Conservation (phyloP, 495 filamentous ascomycete genomes). For the Tuber borchii region DNA sequence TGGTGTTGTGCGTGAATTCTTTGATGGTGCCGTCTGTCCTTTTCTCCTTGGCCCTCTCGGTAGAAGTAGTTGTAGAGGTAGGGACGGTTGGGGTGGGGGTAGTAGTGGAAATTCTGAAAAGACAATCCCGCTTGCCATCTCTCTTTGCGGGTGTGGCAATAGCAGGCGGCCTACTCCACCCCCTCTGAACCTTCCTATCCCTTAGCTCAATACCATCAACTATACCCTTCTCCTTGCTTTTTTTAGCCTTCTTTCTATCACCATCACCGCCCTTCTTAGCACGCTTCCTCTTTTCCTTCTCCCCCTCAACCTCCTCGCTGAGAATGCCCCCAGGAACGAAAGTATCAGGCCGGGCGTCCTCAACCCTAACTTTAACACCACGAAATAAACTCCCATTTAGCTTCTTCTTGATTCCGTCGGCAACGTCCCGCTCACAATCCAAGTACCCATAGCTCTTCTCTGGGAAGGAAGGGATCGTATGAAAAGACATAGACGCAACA, state of each 20-base stretch:
- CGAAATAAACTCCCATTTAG: slow-evolving; percentile 82
- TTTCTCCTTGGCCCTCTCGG: slow-evolving; percentile 50
- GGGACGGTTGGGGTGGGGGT: slow-evolving; percentile 6
- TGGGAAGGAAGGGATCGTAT: slow-evolving; percentile 74
- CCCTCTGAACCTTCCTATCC: slow-evolving; percentile 73
- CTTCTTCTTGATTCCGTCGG: slow-evolving; percentile 83
- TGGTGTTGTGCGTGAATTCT: slow-evolving; percentile 69
- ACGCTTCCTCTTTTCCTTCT: slow-evolving; percentile 43
- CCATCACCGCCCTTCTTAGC: slow-evolving; percentile 42
- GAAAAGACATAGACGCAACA: slow-evolving; percentile 68
- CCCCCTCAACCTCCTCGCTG: slow-evolving; percentile 42
- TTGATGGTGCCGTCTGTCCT: slow-evolving; percentile 65
- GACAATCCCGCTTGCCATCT: slow-evolving; percentile 29
- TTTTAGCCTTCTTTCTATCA: slow-evolving; percentile 44
- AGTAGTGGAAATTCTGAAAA: slow-evolving; percentile 30
- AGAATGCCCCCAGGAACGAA: slow-evolving; percentile 8
- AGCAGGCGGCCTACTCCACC: slow-evolving; percentile 67
- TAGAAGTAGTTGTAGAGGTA: slow-evolving; percentile 5
- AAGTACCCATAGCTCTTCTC: slow-evolving; percentile 86
- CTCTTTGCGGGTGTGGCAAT: slow-evolving; percentile 45
- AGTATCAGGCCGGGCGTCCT: slow-evolving; percentile 60
- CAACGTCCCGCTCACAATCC: slow-evolving; percentile 70
- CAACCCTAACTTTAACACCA: slow-evolving; percentile 75
- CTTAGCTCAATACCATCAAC: slow-evolving; percentile 66
- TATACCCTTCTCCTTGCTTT: slow-evolving; percentile 58